phyloP scores from a whole-genome alignment of 768 basidiomycete species.

The Omphalotus guepiniiformis region DNA sequence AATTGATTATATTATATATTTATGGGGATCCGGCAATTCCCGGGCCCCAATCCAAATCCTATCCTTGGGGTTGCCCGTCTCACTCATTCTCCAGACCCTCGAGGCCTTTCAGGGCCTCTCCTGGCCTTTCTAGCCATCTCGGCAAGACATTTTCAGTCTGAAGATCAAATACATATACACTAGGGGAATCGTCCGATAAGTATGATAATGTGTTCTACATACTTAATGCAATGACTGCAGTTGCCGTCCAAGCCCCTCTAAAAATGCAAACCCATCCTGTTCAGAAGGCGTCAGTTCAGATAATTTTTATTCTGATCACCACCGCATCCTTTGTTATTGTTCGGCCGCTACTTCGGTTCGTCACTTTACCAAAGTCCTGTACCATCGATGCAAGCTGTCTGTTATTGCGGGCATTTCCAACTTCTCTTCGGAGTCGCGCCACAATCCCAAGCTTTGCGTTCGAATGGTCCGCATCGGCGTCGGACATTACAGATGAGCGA shows the following conservation, averaged over 20 bases:
- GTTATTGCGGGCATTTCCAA: conserved; percentile 46
- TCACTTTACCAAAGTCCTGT: conserved; percentile 65
- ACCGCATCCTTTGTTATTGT: conserved; percentile 64
- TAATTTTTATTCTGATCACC: neutral
- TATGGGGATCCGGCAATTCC: conserved; percentile 6
- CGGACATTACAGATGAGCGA: too few relatives aligned
- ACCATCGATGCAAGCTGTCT: conserved; percentile 60
- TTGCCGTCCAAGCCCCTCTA: conserved; percentile 55
- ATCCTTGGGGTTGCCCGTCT: conserved; percentile 6
- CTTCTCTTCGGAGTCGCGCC: conserved; percentile 52
- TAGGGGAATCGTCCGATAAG: neutral
- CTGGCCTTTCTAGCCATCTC: too few relatives aligned
- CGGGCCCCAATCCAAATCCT: neutral
- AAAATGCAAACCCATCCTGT: conserved; percentile 64
- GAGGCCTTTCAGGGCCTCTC: too few relatives aligned
- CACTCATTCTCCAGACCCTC: too few relatives aligned
- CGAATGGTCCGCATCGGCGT: conserved; percentile 39
- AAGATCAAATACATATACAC: conserved; percentile 4
- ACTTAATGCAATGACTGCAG: conserved; percentile 38
- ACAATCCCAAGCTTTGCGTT: conserved; percentile 58
- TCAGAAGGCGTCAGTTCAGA: conserved; percentile 5
- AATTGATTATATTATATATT: neutral
- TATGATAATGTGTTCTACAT: conserved; percentile 2
- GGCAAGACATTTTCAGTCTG: too few relatives aligned
- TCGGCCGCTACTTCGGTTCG: conserved; percentile 61